Conservation (phyloP, 345 rosid genomes). For the Odontarrhena argentea region DNA sequence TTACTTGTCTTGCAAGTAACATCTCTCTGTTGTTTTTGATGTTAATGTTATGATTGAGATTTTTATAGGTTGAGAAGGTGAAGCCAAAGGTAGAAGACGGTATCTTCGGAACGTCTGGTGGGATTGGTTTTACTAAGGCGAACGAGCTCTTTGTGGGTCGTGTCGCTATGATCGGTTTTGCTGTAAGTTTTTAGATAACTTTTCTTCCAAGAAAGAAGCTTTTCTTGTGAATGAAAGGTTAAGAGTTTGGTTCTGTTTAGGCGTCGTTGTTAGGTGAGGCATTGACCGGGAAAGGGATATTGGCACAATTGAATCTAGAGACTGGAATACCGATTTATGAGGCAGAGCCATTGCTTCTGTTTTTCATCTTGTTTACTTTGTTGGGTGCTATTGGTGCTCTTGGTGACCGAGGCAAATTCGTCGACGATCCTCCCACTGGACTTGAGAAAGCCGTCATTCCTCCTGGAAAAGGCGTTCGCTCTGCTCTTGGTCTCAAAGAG, state of each 20-base stretch:
- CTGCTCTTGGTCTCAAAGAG: slow-evolving; percentile 85
- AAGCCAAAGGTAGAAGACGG: slow-evolving; percentile 84
- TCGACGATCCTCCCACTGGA: slow-evolving; percentile 79
- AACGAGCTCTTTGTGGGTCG: slow-evolving; percentile 99
- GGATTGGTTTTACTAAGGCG: slow-evolving; percentile 92
- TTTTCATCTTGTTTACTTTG: slow-evolving; percentile 90
- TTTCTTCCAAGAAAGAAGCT: slow-evolving; percentile 3
- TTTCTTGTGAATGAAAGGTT: slow-evolving; percentile 6
- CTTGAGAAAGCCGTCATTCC: slow-evolving; percentile 78
- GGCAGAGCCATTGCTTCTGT: slow-evolving; percentile 94
- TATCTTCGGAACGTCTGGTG: slow-evolving; percentile 92
- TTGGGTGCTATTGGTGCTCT: slow-evolving; percentile 97
- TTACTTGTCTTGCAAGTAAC: neutral
- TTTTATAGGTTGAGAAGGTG: slow-evolving; percentile 43
- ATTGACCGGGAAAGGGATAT: slow-evolving; percentile 89
- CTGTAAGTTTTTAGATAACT: slow-evolving; percentile 53
- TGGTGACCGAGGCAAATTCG: slow-evolving; percentile 88
- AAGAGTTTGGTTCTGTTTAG: slow-evolving; percentile 36
- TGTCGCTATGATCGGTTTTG: slow-evolving; percentile 98
- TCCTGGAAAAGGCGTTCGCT: slow-evolving; percentile 68
- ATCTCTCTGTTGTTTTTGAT: neutral
- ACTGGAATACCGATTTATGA: slow-evolving; percentile 95
- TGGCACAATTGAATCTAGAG: slow-evolving; percentile 80
- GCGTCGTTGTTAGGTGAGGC: slow-evolving; percentile 93
- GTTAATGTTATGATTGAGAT: neutral